Base-by-base conservation (phyloP, 2,329 filamentous ascomycete species). In the Trichoderma arundinaceum region DNA sequence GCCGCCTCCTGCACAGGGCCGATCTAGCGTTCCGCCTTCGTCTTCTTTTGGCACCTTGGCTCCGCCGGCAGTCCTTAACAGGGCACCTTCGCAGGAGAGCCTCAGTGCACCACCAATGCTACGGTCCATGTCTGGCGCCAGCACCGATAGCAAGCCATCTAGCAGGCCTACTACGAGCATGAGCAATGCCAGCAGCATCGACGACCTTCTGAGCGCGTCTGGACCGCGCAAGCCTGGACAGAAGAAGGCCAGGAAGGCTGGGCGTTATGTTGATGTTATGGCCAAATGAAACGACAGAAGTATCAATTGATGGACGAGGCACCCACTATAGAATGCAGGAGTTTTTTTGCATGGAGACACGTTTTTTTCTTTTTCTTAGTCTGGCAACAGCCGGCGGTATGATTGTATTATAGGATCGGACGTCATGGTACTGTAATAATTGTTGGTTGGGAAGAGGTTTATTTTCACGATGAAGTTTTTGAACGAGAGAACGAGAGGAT, bases 181-280 rank as follows among this genome's bases (percentile, higher is more conserved):
- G 84, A 96, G 92, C 77, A 92, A 92, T 74, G 92, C 92, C n/a
- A 96, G 90, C 77, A 95, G 91, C 72, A 96, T 99, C 74, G 95
- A 99, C 72, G 95, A 99, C 76, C 81, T 99, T 68, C 81, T 99
- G 22, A 92, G 92, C 5, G 88, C 90, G 4, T 87, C 90, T 3
- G 86, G 84, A 35, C 86, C 90, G 17, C 86, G 91, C 69, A 94
- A 91, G 72, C 81, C 83, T 5, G 84, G 83, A 0, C 80, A 74
- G 69, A 91, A 87, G 76, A 92, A 90, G 77, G 82, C 86, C 72
- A 92, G 92, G 82, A 97, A 93, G 83, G 88, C 90, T 22, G 90
- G 92, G 35, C 84, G 94, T 33, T 99, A 99, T 82, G 89, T 99
- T 35, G 95, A 99, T 84, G 92, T 99, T 67, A 97, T 98, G 93